phyloP scores from a whole-genome alignment of 2,329 filamentous ascomycete genomes.

The Diaporthe sp. region DNA sequence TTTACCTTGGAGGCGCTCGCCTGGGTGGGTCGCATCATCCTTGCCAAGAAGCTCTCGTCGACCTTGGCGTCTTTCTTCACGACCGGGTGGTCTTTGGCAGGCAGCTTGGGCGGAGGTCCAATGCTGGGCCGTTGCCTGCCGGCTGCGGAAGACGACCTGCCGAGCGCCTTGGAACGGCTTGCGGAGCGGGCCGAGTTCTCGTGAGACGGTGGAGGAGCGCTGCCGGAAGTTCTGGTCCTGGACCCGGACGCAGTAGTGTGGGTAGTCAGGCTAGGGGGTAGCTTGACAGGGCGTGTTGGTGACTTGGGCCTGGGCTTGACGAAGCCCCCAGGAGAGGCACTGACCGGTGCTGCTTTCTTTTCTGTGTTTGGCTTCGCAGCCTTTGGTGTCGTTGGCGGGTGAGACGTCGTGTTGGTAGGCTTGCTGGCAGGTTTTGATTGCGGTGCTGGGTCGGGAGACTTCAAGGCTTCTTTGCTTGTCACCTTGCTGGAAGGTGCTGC shows the following conservation, averaged over 20 bases:
- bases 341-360: conserved; percentile 61
- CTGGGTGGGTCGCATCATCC: conserved; percentile 85
- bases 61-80: conserved; percentile 67
- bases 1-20: conserved; percentile 66
- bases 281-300: conserved; percentile 75
- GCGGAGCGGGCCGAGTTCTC: conserved; percentile 55
- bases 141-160: conserved; percentile 60
- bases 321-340: conserved; percentile 57
- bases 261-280: conserved; percentile 77
- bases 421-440: conserved; percentile 32
- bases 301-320: conserved; percentile 75
- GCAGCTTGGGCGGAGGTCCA: conserved; percentile 71
- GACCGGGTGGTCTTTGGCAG: conserved; percentile 61
- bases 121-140: conserved; percentile 65
- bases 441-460: conserved; percentile 14
- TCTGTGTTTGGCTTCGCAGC: conserved; percentile 40
- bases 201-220: conserved; percentile 52
- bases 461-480: conserved; percentile 2
- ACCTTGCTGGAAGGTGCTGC: conserved; percentile 5
- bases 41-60: conserved; percentile 80
- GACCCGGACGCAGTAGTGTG: conserved; percentile 79
- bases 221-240: conserved; percentile 54
- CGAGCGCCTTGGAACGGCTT: conserved; percentile 59
- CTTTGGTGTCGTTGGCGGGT: conserved; percentile 33
- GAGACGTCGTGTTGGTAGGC: conserved; percentile 17